Evolutionary conservation across 2,329 filamentous ascomycete genomes (phyloP).

Genomic region (Esteya vermicola): DNA sequence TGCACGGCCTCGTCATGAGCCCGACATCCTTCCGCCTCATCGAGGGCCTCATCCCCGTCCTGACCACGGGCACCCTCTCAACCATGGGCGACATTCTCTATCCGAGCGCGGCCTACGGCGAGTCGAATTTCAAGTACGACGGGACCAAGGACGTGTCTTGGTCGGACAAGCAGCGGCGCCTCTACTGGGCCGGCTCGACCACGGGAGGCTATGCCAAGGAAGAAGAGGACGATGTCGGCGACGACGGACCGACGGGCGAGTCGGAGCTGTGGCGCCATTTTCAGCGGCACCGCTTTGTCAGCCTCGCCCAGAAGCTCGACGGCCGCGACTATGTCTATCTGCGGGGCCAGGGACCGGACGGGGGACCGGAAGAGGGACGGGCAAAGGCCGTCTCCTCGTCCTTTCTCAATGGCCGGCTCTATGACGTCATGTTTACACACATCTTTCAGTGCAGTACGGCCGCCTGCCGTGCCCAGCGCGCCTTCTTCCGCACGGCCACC

Average conservation of each 20-base stretch:
- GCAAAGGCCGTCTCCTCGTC: conserved; percentile 10
- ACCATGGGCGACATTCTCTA: conserved; percentile 37
- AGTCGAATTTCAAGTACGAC: not conserved
- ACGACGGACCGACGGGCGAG: no score
- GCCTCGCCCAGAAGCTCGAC: conserved; percentile 19
- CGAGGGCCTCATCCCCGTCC: conserved; percentile 26
- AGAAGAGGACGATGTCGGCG: conserved; percentile 3
- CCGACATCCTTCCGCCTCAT: conserved; percentile 27
- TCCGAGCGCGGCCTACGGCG: conserved; percentile 26
- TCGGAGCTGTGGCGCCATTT: conserved; percentile 27
- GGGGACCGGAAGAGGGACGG: no score
- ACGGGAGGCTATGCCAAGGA: conserved; percentile 29
- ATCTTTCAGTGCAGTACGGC: conserved; percentile 27
- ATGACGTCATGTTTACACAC: conserved; percentile 13
- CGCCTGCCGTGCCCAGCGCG: conserved; percentile 1
- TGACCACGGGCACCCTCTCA: conserved; percentile 28
- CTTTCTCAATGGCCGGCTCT: conserved; percentile 22
- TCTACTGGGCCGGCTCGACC: conserved; percentile 44
- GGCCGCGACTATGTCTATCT: conserved; percentile 19
- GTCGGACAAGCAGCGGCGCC: conserved; percentile 30
- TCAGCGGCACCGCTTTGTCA: conserved; percentile 33
- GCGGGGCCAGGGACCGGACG: no score
- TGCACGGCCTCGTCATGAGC: conserved; percentile 30
- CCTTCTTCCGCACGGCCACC: conserved; percentile 8
- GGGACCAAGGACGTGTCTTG: conserved; percentile 25